Evolutionary conservation across 352 stramenopile species (phyloP), one percentile per base, ranked within the genome.

Genomic region (Phytophthora europaea): DNA sequence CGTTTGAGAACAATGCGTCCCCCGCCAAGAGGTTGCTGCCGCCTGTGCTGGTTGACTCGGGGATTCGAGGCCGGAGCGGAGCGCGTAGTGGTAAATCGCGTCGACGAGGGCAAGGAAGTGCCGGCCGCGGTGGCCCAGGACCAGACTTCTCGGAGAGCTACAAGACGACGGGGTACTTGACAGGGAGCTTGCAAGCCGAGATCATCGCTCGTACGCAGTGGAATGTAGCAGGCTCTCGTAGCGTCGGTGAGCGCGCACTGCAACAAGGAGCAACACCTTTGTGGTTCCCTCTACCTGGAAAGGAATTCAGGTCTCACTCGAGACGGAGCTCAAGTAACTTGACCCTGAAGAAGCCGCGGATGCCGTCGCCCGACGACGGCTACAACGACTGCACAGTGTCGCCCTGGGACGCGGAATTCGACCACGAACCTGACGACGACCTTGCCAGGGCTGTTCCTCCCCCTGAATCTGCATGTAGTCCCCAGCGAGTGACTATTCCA

Each of bases 331-430:
- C 26, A 26, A 62, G 10, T 9, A 73, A 70, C 16, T 38, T 54
- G n/a, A 16, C 28, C 0, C 31, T 31, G 0, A 61, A 50, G 7
- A 56, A 43, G 51, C 40, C 43, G n/a, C 36, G 55, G n/a, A 58
- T 77, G 13, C 22, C 62, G 18, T 6, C 68, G 10, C 20, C 53
- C 8, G 61, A 67, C n/a, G 70, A 81, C 13, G 47, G 65, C 36
- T 67, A 64, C 47, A 62, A 40, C 43, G 71, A 81, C 16, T 36
- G 20, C 26, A 70, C 58, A 1, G 62, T 79, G 5, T 79, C 75
- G 10, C 75, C 75, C 1, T 82, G 75, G 75, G 72, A 82, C 16
- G 54, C 67, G 1, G 53, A 70, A 6, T 75, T 72, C 23, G 66
- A 78, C 20, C n/a, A 70, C 20, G 72, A 78, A 2, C 63, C 50